Conservation (phyloP, 73 alveolate species). For the Paramecium biaurelia region DNA sequence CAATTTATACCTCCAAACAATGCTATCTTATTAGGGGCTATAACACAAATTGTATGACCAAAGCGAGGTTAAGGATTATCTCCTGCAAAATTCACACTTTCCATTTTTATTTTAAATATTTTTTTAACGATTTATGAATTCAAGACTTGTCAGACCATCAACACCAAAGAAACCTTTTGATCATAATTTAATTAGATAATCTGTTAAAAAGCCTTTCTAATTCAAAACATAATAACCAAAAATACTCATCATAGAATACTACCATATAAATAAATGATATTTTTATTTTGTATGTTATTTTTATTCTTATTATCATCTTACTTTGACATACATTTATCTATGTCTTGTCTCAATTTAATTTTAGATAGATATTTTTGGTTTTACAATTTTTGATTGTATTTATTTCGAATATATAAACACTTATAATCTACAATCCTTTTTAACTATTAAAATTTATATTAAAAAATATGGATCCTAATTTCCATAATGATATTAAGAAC, state of each 20-base stretch:
- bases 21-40: conserved; percentile 83
- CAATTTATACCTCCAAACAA: conserved; percentile 73
- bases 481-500: not conserved
- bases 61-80: conserved; percentile 74
- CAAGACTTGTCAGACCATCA: not conserved
- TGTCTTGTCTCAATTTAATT: not conserved
- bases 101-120: not conserved
- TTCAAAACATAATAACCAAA: not conserved
- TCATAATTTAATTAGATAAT: not conserved
- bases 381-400: not conserved
- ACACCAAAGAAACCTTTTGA: conserved; percentile 7
- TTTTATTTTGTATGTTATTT: not conserved
- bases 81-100: not conserved
- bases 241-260: not conserved
- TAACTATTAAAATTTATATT: too few species aligned
- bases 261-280: not conserved
- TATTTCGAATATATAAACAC: not conserved
- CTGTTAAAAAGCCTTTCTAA: not conserved
- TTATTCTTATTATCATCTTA: not conserved
- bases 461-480: not conserved
- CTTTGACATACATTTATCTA: not conserved
- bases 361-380: not conserved
- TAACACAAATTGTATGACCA: conserved; percentile 97
- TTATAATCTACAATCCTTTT: not conserved
- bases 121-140: conserved; percentile 15